Evolutionary conservation across 1,139 yeast genomes (phyloP).

Genomic region (Pichiaceae sp.): DNA sequence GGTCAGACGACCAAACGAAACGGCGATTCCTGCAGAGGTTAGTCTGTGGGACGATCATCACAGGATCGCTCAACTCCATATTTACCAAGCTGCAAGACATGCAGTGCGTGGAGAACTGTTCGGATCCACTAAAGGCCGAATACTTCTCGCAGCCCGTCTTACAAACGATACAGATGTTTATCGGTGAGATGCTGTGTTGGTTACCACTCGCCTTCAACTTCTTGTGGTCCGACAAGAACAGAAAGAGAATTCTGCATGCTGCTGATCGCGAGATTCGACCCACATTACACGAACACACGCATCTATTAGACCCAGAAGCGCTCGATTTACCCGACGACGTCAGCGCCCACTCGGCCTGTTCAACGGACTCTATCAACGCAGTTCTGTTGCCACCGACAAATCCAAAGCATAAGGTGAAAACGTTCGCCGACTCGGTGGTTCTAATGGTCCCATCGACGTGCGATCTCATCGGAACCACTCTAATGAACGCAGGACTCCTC

Average conservation of each 20-base stretch:
- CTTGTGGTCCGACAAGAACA: neutral
- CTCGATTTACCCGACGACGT: neutral
- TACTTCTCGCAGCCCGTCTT: conserved; percentile 71
- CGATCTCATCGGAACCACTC: conserved; percentile 66
- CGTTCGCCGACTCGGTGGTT: conserved; percentile 21
- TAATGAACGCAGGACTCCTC: conserved; percentile 67
- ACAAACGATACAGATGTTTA: conserved; percentile 76
- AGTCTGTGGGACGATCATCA: conserved; percentile 47
- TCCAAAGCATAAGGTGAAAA: conserved; percentile 7
- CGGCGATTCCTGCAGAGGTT: conserved; percentile 18
- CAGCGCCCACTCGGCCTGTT: no score
- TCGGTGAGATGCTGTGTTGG: conserved; percentile 60
- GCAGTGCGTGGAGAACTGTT: conserved; percentile 59
- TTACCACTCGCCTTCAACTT: conserved; percentile 25
- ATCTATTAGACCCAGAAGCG: neutral
- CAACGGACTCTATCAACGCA: neutral
- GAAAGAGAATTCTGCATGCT: neutral
- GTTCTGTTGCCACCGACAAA: neutral
- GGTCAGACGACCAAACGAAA: no score
- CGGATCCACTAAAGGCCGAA: conserved; percentile 34
- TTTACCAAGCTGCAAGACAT: conserved; percentile 73
- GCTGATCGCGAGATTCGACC: conserved; percentile 2
- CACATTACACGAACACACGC: conserved; percentile 1
- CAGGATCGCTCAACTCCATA: conserved; percentile 69
- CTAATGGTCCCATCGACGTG: conserved; percentile 60